Conservation (phyloP, 2,329 filamentous ascomycete species). For the Hypoxylon sp. region DNA sequence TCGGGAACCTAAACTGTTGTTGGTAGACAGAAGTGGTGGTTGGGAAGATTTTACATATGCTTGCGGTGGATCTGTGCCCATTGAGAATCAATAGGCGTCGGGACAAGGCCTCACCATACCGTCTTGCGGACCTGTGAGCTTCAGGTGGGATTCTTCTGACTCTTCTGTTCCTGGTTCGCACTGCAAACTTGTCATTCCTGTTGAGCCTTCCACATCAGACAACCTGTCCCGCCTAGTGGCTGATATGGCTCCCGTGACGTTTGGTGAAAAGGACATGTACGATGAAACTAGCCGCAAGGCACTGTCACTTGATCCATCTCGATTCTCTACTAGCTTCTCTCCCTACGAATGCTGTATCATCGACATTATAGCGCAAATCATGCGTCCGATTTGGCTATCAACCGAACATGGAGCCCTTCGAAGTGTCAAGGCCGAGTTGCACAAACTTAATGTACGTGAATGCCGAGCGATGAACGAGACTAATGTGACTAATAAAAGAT, state of each 20-base stretch:
- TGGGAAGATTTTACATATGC: slow-evolving; percentile 16
- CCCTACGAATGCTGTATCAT: slow-evolving; percentile 68
- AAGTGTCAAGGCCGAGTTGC: slow-evolving; percentile 66
- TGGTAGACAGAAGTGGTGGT: background rate
- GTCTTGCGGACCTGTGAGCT: slow-evolving; percentile 21
- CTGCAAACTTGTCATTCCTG: slow-evolving; percentile 40
- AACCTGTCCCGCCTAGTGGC: slow-evolving; percentile 49
- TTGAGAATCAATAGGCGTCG: background rate
- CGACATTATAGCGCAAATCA: slow-evolving; percentile 62
- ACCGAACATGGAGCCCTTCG: slow-evolving; percentile 47
- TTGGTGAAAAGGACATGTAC: slow-evolving; percentile 57
- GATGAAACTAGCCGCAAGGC: slow-evolving; percentile 69
- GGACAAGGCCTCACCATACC: background rate
- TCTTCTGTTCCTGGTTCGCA: slow-evolving; percentile 5
- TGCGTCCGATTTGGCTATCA: slow-evolving; percentile 55
- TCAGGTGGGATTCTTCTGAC: slow-evolving; percentile 44
- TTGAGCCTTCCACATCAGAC: slow-evolving; percentile 8
- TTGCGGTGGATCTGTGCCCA: slow-evolving; percentile 24
- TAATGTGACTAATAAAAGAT: background rate
- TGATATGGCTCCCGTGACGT: slow-evolving; percentile 54
- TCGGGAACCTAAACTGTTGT: background rate
- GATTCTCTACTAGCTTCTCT: slow-evolving; percentile 66
- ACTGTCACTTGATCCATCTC: slow-evolving; percentile 61
- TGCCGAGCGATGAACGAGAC: no score
- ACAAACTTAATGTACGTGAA: slow-evolving; percentile 66